Conservation (phyloP, 2,329 filamentous ascomycete genomes). For the Claviceps citrina region DNA sequence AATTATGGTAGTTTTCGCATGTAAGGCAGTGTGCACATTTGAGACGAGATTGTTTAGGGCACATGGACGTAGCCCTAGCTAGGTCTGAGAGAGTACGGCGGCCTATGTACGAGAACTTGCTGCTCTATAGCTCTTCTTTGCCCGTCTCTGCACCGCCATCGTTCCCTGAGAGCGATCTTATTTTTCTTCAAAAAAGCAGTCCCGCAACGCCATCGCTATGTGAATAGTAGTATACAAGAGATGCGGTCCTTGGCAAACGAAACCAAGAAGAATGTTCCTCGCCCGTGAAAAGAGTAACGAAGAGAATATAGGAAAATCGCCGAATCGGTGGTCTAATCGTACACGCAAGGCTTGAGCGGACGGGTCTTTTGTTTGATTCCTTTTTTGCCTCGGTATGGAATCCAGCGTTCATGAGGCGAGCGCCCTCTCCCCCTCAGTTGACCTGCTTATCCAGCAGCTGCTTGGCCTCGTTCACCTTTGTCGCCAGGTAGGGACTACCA, state of each 20-base stretch:
- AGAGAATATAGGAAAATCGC: no score
- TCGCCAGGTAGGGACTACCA: constrained; percentile 88
- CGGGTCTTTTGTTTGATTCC: no score
- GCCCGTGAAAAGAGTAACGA: background rate
- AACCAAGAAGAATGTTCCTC: background rate
- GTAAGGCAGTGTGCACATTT: background rate
- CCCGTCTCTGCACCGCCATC: constrained; percentile 4
- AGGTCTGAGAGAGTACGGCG: no score
- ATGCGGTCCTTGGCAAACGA: background rate
- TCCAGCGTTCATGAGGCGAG: background rate
- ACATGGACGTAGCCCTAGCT: background rate
- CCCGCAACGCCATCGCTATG: constrained; percentile 29
- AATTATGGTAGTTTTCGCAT: background rate
- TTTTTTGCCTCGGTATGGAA: no score
- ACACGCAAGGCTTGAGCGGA: background rate
- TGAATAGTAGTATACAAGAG: constrained; percentile 23
- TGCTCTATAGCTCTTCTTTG: background rate
- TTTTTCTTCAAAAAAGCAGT: constrained; percentile 13
- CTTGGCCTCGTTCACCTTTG: constrained; percentile 97
- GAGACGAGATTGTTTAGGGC: background rate
- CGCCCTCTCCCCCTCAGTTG: constrained; percentile 8
- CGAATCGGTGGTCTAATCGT: no score
- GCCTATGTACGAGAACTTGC: background rate
- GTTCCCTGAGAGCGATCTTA: background rate
- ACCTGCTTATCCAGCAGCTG: constrained; percentile 70